Percentiles rank a stretch among this genome's conserved stretches.
These are phyloP conservation scores for Daphne laureola DNA, from an alignment of 441 rosid species.

Conservation along the genomic window DNA sequence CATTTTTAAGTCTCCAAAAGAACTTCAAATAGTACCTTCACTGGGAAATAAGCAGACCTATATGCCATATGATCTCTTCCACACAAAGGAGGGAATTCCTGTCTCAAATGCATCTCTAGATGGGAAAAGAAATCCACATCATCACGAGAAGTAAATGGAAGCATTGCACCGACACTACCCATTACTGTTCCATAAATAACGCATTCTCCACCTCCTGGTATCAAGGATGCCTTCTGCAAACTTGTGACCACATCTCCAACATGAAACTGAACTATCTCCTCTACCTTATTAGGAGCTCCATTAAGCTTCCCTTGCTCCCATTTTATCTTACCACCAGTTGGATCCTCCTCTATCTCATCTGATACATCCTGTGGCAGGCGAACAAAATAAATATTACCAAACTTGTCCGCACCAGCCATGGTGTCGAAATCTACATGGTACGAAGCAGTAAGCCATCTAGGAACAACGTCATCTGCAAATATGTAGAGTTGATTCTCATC, in stretches of 20 bases:
- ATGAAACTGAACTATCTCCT: constrained; percentile 93
- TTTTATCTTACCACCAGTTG: constrained; percentile 91
- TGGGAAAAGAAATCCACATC: constrained; percentile 96
- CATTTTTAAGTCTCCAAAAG: no score
- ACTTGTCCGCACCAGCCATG: constrained; percentile 95
- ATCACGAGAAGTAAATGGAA: constrained; percentile 85
- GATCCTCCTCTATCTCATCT: constrained; percentile 94
- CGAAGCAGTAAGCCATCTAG: constrained; percentile 92
- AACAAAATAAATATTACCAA: constrained; percentile 85
- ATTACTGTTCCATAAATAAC: constrained; percentile 85
- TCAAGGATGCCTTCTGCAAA: constrained; percentile 85
- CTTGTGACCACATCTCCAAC: constrained; percentile 77
- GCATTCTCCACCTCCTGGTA: constrained; percentile 91
- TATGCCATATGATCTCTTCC: constrained; percentile 96
- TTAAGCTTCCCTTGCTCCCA: constrained; percentile 98
- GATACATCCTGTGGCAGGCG: constrained; percentile 87
- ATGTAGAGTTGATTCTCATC: constrained; percentile 94
- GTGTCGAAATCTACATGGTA: constrained; percentile 88
- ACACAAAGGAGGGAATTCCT: constrained; percentile 89
- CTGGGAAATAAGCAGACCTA: constrained; percentile 93
- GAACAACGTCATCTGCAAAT: constrained; percentile 89
- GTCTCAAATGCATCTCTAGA: constrained; percentile 96
- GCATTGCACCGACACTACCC: constrained; percentile 88
- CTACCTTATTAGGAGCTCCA: constrained; percentile 94
- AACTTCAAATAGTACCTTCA: constrained; percentile 45